Percentiles rank a stretch among this genome's conserved stretches.
Evolutionary conservation across 1,284 basidiomycete species (phyloP).

Genomic region (Xerocomus cyaneibrunnescens): DNA sequence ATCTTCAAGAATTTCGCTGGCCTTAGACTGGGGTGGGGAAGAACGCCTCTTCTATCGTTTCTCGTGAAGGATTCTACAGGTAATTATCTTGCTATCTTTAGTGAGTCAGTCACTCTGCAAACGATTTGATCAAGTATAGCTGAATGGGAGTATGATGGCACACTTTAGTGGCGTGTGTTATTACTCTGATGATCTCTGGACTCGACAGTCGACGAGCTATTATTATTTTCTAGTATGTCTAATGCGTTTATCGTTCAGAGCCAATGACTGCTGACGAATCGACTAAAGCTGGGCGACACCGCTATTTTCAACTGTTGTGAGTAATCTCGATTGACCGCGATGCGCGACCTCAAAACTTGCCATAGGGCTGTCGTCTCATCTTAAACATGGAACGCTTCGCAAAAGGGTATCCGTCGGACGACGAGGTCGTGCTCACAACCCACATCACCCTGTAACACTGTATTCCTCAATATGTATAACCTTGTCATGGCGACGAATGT

Average conservation of each 20-base stretch:
- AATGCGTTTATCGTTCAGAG: background rate
- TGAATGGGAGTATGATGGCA: background rate
- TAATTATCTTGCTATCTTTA: slow-evolving; percentile 7
- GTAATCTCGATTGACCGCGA: slow-evolving; percentile 1
- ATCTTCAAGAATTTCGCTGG: slow-evolving; percentile 6
- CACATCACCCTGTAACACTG: slow-evolving; percentile 1
- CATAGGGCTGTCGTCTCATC: slow-evolving; percentile 20
- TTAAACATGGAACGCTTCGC: slow-evolving; percentile 21
- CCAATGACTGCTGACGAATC: background rate
- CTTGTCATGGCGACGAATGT: background rate
- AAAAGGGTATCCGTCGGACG: background rate
- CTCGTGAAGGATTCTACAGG: slow-evolving; percentile 18
- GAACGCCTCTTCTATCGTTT: slow-evolving; percentile 18
- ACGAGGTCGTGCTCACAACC: slow-evolving; percentile 17
- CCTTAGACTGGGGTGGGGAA: slow-evolving; percentile 12
- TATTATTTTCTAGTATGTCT: slow-evolving; percentile 11
- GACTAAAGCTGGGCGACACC: slow-evolving; percentile 15
- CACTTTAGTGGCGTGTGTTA: slow-evolving; percentile 6
- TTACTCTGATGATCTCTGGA: background rate
- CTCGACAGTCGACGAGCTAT: slow-evolving; percentile 3
- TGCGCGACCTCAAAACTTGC: background rate
- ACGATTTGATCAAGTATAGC: background rate
- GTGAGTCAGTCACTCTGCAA: slow-evolving; percentile 22
- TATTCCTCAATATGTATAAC: background rate
- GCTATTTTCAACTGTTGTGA: slow-evolving; percentile 14